phyloP scores from a whole-genome alignment of 2,329 filamentous ascomycete genomes.

The Uncinocarpus reesii region DNA sequence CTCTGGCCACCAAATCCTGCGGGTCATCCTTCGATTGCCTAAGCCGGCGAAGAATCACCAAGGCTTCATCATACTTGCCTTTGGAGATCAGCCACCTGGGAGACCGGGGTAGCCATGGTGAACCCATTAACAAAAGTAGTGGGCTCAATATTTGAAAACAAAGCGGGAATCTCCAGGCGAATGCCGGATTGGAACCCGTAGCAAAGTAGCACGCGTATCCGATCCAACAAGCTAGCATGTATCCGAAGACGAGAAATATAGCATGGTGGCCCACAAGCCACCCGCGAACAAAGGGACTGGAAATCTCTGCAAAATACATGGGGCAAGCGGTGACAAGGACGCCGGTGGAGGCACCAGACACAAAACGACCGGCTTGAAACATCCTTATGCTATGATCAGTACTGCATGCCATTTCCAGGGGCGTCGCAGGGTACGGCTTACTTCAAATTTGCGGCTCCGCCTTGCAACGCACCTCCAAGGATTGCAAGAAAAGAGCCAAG shows the following conservation, averaged over 20 bases:
- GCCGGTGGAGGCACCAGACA: constrained; percentile 36
- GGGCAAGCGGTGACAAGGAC: constrained; percentile 37
- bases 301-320: constrained; percentile 39
- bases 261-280: constrained; percentile 40
- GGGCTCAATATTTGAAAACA: constrained; percentile 34
- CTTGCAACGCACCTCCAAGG: constrained; percentile 41
- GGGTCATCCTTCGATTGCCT: constrained; percentile 33
- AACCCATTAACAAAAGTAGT: constrained; percentile 33
- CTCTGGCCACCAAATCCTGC: constrained; percentile 34
- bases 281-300: constrained; percentile 33
- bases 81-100: constrained; percentile 44
- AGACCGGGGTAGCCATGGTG: constrained; percentile 38
- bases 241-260: constrained; percentile 41
- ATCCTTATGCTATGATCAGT: constrained; percentile 24
- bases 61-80: constrained; percentile 39
- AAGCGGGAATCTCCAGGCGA: constrained; percentile 40
- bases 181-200: constrained; percentile 26
- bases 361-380: constrained; percentile 38
- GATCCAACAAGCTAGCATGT: constrained; percentile 38
- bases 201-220: constrained; percentile 40
- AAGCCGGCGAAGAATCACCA: constrained; percentile 34
- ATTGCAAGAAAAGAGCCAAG: constrained; percentile 37
- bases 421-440: constrained; percentile 19
- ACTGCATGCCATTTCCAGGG: background rate
- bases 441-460: constrained; percentile 37